Evolutionary conservation across 805 yeast species (phyloP), one percentile per base, ranked within the genome.

Genomic region (Saccharomycopsis capsularis): DNA sequence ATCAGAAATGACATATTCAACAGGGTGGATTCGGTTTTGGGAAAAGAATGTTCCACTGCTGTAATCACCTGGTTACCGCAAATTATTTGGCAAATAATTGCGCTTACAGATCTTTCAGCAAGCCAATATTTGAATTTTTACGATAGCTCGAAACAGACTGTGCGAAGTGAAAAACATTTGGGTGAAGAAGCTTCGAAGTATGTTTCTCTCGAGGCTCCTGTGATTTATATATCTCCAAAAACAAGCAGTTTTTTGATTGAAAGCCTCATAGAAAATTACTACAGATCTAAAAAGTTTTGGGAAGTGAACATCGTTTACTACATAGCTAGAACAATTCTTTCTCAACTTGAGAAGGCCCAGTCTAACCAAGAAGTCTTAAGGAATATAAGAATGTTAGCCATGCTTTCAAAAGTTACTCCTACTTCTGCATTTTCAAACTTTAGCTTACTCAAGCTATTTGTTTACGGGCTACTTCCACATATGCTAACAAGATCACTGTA

Each of bases 41-140:
- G 22, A 59, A 59, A n/a, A 54, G 47, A 3, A 40, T 40, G 1
- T n/a, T 54, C 2, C 43, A 55, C 7, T 50, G 49, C 1, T 45
- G 55, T 36, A 70, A 66, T 37, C 23, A 59, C 2, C 25, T 50
- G 53, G 53, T 32, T 52, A n/a, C 39, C 60, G 1, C 50, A 74
- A 11, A 66, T 70, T 3, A 58, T 71, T 0, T 56, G 59, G 32
- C 70, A 71, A 35, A 55, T 73, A 19, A 42, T 79, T 3, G 58
- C 60, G 21, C 55, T 67, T 21, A 65, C 71, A 15, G 79, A 78
- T 51, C 60, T 70, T 0, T 58, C 61, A 6, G n/a, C n/a, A n/a
- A n/a, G n/a, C n/a, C n/a, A n/a, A n/a, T n/a, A n/a, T n/a, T n/a
- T n/a, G n/a, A n/a, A n/a, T n/a, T n/a, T n/a, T n/a, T n/a, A n/a